phyloP scores from a whole-genome alignment of 768 basidiomycete genomes.

The Dacryopinax primogenitus region DNA sequence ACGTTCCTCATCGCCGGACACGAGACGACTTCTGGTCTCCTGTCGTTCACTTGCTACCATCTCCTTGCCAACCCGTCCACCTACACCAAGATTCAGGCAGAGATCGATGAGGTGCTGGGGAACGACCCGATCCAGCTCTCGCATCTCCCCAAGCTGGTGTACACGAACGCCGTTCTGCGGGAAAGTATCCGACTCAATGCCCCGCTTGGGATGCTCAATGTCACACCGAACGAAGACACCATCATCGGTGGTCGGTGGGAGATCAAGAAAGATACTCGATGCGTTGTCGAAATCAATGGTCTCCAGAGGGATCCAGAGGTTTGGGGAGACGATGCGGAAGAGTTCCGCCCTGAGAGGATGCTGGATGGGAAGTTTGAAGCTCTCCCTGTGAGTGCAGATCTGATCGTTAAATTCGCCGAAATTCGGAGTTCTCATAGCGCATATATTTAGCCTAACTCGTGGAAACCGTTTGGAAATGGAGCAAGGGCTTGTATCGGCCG shows the following conservation, averaged over 20 bases:
- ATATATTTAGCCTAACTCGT: neutral
- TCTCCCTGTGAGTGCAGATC: conserved; percentile 8
- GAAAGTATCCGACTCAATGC: conserved; percentile 15
- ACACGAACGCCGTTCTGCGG: conserved; percentile 16
- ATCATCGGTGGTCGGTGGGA: conserved; percentile 13
- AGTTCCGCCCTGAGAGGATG: conserved; percentile 18
- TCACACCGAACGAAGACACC: conserved; percentile 13
- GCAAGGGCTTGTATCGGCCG: conserved; percentile 18
- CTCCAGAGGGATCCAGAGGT: conserved; percentile 17
- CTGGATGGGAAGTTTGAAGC: conserved; percentile 16
- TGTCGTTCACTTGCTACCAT: conserved; percentile 17
- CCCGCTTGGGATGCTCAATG: conserved; percentile 12
- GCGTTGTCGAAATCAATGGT: conserved; percentile 12
- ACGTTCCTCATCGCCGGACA: conserved; percentile 20
- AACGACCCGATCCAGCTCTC: conserved; percentile 10
- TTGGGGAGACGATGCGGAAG: conserved; percentile 20
- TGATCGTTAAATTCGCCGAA: neutral
- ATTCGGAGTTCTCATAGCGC: too few relatives aligned
- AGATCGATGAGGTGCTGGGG: conserved; percentile 16
- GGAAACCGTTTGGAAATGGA: conserved; percentile 13
- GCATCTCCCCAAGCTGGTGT: conserved; percentile 16
- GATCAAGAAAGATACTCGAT: conserved; percentile 10
- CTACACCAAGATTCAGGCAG: conserved; percentile 13
- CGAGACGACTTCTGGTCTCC: conserved; percentile 14
- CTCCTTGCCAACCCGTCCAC: conserved; percentile 13